Evolutionary conservation across 345 rosid species (phyloP).

Genomic region (Populus simonii): DNA sequence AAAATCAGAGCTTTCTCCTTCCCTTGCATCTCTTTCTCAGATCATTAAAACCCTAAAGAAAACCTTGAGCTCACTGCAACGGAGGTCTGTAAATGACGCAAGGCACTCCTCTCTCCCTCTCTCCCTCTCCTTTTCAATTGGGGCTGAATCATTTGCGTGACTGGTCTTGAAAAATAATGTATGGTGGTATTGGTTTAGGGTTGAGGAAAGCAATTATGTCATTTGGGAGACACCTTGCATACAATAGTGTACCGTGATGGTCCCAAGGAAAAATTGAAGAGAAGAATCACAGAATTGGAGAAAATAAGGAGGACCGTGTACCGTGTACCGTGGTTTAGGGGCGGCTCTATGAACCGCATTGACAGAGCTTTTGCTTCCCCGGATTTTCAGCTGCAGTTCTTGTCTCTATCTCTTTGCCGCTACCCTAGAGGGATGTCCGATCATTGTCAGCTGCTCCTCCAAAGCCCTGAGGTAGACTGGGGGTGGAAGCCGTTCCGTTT

Average conservation of each 20-base stretch:
- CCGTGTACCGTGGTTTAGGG: no score
- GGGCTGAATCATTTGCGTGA: slow-evolving; percentile 9
- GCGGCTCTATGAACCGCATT: no score
- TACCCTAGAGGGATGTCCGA: no score
- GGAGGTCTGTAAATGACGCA: neutral
- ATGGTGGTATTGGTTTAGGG: slow-evolving; percentile 23
- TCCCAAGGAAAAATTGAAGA: slow-evolving; percentile 59
- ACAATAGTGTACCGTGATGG: slow-evolving; percentile 30
- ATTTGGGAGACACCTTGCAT: slow-evolving; percentile 43
- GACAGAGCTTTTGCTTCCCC: no score
- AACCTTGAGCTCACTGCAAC: neutral
- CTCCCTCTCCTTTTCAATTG: neutral
- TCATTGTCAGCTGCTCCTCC: no score
- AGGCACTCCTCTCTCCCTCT: neutral
- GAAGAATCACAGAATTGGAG: slow-evolving; percentile 46
- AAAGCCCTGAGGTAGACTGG: no score
- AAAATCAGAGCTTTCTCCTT: neutral
- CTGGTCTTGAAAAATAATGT: neutral
- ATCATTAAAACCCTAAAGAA: neutral
- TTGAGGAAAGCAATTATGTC: slow-evolving; percentile 24
- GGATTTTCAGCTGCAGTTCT: no score
- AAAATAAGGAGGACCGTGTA: slow-evolving; percentile 41
- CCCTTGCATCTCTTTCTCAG: neutral
- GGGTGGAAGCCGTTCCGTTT: no score
- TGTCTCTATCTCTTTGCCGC: no score